Evolutionary conservation across 352 stramenopile genomes (phyloP), one percentile per base, ranked within the genome.

Genomic region (Globisporangium acanthophoron): DNA sequence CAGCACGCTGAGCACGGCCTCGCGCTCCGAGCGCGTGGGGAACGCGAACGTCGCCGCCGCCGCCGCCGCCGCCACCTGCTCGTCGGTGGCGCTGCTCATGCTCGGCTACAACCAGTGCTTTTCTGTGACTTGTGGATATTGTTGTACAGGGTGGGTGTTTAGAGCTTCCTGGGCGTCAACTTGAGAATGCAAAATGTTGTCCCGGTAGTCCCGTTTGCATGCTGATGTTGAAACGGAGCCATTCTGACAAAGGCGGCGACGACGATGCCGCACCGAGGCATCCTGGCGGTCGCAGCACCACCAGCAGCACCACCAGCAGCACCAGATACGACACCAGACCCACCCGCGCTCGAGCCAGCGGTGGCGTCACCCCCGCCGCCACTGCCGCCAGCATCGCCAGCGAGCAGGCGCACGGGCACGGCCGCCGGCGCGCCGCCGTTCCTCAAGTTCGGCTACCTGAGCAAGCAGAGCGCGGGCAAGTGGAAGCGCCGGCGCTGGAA

Each of bases 401-500:
- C 21, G 9, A 52, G 20, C 24, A 20, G 15, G n/a, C 16, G 13
- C 47, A 52, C 13, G 11, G 35, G 4, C 47, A n/a, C 29, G 11
- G 12, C 29, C 5, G 27, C 35, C 52, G 48, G 48, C 15, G 48
- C 65, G 31, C 46, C 62, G 31, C 48, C 52, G 24, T 50, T 49
- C 20, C 66, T 82, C 52, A 70, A 76, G 31, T 74, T 67, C 8
- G 77, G 80, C 15, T 93, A 89, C 56, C 56, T 93, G 24, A 74
- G 87, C 49, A 93, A 93, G 62, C 83, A 91, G 57, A 90, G 80
- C 62, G 73, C 77, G 16, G 83, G 80, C 45, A 87, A 85, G 60
- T 93, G 80, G 80, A 88, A 91, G 56, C 80, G 75, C 39, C 83
- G 83, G 58, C 76, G 78, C 39, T 91, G 83, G 83, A 87, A 90